Evolutionary conservation across 1,284 basidiomycete genomes (phyloP), one percentile per base, ranked within the genome.

Genomic region (Rhodotorula sp.): DNA sequence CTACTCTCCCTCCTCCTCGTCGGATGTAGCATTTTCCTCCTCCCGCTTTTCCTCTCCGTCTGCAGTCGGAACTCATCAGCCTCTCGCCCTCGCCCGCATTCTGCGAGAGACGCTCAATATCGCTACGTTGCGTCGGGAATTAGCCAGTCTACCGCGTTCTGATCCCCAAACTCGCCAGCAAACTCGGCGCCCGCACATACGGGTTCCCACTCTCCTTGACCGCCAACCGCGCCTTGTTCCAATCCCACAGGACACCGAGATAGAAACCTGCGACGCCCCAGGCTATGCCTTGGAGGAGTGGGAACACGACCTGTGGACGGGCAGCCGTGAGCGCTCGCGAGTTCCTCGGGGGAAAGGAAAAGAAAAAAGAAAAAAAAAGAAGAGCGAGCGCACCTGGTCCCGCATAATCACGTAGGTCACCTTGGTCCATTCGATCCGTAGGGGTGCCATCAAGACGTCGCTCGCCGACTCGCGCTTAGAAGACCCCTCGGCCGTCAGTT

Each of bases 371-470:
- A 2, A 13, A 22, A 34, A 39, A 13, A 48, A 22, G 20, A 1
- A 11, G 11, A 36, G 36, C 13, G 8, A 10, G 30, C 44, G 57
- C 17, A 68, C 67, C 59, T 72, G 71, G 57, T 72, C 71, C 30
- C 71, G 60, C 20, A 67, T 9, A 20, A 72, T 44, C 6, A 72
- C 65, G 59, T 72, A 72, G 22, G 39, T 30, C 19, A 72, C 62
- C 29, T 61, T 54, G 7, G 32, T 58, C 71, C 71, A 72, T 49
- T 72, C 67, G 32, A 70, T 52, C 19, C 68, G 39, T 19, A 67
- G 24, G 10, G 52, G 51, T 2, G 59, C 68, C 47, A 59, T 64
- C n/a, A 70, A 60, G 19, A 64, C 44, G 51, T 72, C 70, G 44
- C 66, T 72, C 51, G 59, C 46, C 6, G 4, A n/a, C n/a, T 52